These are phyloP conservation scores for Omphalotus olearius DNA, from an alignment of 1,284 basidiomycete species.

Conservation along the genomic window DNA sequence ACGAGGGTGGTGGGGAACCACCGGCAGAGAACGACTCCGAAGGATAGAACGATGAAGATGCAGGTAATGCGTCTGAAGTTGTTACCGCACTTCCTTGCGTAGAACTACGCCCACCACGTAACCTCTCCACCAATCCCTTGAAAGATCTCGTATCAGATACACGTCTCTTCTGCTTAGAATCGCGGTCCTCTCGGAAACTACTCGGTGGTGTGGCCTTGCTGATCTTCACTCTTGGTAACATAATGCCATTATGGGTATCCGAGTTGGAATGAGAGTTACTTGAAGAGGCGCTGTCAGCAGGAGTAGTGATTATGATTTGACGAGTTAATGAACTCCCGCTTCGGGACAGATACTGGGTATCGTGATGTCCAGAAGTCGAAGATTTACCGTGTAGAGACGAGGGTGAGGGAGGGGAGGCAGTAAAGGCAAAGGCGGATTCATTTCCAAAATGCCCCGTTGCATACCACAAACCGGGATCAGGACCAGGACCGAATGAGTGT, in stretches of 20 bases:
- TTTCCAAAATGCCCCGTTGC: no score
- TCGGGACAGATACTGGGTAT: background rate
- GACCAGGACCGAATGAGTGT: no score
- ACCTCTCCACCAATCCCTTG: slow-evolving; percentile 7
- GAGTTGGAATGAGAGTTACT: slow-evolving; percentile 10
- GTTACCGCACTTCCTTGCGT: background rate
- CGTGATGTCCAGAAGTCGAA: slow-evolving; percentile 2
- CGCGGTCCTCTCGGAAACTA: slow-evolving; percentile 7
- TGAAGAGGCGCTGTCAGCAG: slow-evolving; percentile 1
- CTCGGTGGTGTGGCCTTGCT: slow-evolving; percentile 1
- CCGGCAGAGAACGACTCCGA: background rate
- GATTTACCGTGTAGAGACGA: slow-evolving; percentile 6
- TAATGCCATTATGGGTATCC: background rate
- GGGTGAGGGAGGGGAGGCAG: background rate
- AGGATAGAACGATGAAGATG: slow-evolving; percentile 10
- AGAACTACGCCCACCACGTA: slow-evolving; percentile 10
- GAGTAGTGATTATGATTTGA: slow-evolving; percentile 1
- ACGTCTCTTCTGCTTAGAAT: background rate
- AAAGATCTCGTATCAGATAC: background rate
- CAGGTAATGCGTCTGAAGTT: background rate
- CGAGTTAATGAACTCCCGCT: background rate
- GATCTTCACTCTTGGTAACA: background rate
- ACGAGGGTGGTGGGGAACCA: background rate
- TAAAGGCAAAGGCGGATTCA: background rate
- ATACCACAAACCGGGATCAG: no score